Evolutionary conservation across 306 rosid species (phyloP).

Genomic region (Erythrophleum fordii): DNA sequence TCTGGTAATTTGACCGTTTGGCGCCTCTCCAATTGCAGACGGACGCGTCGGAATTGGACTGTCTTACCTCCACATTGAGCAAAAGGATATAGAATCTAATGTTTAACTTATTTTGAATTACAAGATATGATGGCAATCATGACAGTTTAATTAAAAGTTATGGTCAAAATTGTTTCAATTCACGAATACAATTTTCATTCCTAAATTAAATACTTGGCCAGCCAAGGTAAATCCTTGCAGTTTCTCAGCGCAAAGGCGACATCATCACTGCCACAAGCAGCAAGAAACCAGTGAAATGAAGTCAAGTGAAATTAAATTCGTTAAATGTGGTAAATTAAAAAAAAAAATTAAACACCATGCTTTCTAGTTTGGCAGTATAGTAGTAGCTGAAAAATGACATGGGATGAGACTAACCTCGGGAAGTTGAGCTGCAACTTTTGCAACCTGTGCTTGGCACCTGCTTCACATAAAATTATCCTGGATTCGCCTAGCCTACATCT

Average conservation of each 20-base stretch:
- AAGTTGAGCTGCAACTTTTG: constrained; percentile 93
- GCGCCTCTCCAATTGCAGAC: no score
- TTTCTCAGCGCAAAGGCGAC: constrained; percentile 87
- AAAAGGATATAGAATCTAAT: not conserved
- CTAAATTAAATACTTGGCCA: constrained; percentile 75
- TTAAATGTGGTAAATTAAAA: not conserved
- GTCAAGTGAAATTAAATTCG: not conserved
- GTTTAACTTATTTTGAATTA: not conserved
- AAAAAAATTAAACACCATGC: not conserved
- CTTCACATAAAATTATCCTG: constrained; percentile 82
- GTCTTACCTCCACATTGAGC: not conserved
- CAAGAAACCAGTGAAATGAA: constrained; percentile 38
- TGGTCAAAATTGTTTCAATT: constrained; percentile 37
- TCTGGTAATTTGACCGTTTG: no score
- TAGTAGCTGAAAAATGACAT: constrained; percentile 13
- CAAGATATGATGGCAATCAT: not conserved
- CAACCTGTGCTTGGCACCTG: constrained; percentile 86
- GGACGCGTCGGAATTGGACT: no score
- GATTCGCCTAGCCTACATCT: constrained; percentile 92
- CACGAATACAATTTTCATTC: not conserved
- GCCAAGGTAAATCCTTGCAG: constrained; percentile 81
- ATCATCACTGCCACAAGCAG: constrained; percentile 64
- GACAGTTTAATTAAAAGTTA: constrained; percentile 6
- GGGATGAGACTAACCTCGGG: constrained; percentile 67
- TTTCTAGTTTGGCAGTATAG: not conserved